phyloP scores from a whole-genome alignment of 73 alveolate species.

The Diophrys sp. region DNA sequence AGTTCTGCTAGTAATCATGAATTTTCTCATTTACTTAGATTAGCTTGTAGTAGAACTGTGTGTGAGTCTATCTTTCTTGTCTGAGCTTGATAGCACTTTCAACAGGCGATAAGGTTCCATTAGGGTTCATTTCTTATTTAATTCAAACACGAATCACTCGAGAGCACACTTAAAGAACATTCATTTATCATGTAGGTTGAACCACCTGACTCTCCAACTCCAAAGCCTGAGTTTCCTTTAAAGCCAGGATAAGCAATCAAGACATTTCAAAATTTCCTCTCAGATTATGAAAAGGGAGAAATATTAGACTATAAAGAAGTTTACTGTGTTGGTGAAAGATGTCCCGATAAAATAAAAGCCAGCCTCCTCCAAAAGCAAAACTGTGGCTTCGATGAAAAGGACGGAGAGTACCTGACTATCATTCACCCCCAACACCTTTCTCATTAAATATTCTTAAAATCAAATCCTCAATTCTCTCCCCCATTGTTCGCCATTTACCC shows the following conservation, averaged over 20 bases:
- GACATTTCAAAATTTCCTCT: slow-evolving; percentile 22
- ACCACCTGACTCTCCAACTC: neutral
- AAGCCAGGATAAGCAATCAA: slow-evolving; percentile 44
- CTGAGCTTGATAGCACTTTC: too few species aligned
- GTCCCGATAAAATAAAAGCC: slow-evolving; percentile 60
- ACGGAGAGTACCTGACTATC: slow-evolving; percentile 46
- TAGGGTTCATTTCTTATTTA: too few species aligned
- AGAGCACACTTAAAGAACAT: neutral
- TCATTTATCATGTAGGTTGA: neutral
- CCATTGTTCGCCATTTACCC: too few species aligned
- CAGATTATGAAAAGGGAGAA: slow-evolving; percentile 58
- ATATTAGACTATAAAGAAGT: slow-evolving; percentile 48
- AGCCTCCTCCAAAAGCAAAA: slow-evolving; percentile 40
- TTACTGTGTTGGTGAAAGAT: slow-evolving; percentile 54
- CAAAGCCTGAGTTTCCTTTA: slow-evolving; percentile 23
- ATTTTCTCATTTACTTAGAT: too few species aligned
- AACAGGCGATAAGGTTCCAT: too few species aligned
- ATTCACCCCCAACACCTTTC: too few species aligned
- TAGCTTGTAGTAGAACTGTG: too few species aligned
- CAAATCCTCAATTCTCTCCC: too few species aligned
- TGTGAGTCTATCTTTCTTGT: too few species aligned
- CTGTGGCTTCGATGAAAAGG: slow-evolving; percentile 54
- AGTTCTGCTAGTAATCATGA: too few species aligned
- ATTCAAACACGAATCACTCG: neutral
- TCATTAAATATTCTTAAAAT: too few species aligned